phyloP scores from a whole-genome alignment of 495 filamentous ascomycete species.

The Articulospora tetracladia region DNA sequence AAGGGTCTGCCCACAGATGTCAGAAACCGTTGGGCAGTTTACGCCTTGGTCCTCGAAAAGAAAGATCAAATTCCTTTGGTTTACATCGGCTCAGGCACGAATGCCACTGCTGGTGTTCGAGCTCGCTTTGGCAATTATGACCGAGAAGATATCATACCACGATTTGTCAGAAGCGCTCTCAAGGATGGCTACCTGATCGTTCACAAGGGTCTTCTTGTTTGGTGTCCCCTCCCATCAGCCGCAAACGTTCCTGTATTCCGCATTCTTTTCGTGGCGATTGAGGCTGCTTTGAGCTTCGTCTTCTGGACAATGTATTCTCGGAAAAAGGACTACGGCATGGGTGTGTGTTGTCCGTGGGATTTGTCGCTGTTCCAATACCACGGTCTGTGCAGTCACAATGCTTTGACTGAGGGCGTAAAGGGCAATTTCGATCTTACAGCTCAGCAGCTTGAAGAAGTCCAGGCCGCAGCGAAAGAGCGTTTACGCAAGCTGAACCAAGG shows the following conservation, averaged over 20 bases:
- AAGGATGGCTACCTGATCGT: conserved; percentile 4
- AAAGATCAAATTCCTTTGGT: background rate
- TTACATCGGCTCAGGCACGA: conserved; percentile 11
- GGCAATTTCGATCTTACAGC: conserved; percentile 7
- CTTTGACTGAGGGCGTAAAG: background rate
- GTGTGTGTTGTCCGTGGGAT: conserved; percentile 1
- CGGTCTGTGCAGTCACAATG: conserved; percentile 9
- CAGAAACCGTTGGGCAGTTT: conserved; percentile 1
- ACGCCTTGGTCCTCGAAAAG: conserved; percentile 13
- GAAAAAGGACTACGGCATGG: background rate
- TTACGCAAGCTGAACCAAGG: background rate
- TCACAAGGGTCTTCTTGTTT: conserved; percentile 8
- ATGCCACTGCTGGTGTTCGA: background rate
- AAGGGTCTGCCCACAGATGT: background rate
- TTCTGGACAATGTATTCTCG: conserved; percentile 10
- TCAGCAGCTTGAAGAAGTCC: background rate
- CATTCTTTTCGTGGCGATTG: conserved; percentile 5
- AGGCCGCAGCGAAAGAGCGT: background rate
- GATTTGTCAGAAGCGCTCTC: conserved; percentile 1
- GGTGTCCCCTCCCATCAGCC: background rate
- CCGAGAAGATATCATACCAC: background rate
- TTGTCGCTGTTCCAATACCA: conserved; percentile 1
- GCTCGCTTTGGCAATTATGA: background rate
- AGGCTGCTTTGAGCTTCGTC: conserved; percentile 5
- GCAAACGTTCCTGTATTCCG: background rate